Base-by-base conservation (phyloP, 2,329 filamentous ascomycete genomes). In the Beauveria sp. region DNA sequence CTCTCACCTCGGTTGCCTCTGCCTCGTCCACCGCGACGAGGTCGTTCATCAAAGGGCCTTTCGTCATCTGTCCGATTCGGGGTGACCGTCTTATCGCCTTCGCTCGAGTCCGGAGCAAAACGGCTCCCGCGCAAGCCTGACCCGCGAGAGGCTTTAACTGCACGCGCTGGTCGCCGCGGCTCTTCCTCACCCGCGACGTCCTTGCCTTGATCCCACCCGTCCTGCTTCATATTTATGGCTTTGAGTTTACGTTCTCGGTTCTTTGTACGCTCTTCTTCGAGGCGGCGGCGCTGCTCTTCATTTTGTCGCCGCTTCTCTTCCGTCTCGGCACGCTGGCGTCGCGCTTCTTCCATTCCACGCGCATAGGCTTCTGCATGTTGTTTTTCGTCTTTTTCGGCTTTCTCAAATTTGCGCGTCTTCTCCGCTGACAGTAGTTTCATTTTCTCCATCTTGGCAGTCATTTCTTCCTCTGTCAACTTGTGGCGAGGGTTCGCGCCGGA, bases 191-290 rank as follows among this genome's bases (percentile, higher is more conserved):
- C 72, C 16, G 72, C 66, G 12, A 73, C 71, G 47, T 77, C 73
- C 71, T 85, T 86, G 46, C 82, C 83, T 67, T 82, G 79, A 62
- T 86, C 84, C 84, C 84, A 87, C 64, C 76, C 79, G 34, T 77
- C 77, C 44, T 82, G 78, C 69, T 80, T 81, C 52, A 72, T 74
- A 34, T 78, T 77, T 73, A 86, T 79, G 0, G 84, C 84, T 65
- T 81, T 81, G 22, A 87, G 75, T 69, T 87, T 87, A 55, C 84
- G 73, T 71, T 85, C 82, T 9, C 84, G 71, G 67, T 87, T 87
- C 65, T 78, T 79, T 26, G 80, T 82, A 14, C 84, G 78, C 73
- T 87, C 84, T 43, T 85, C 82, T 28, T 86, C 82, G 64, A 84
- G 75, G 64, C 76, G 76, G 34, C 75, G 74, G 24, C 77, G 71